Evolutionary conservation across 2,329 filamentous ascomycete genomes (phyloP), one percentile per base, ranked within the genome.

Genomic region (Hymenoscyphus fructigenus): DNA sequence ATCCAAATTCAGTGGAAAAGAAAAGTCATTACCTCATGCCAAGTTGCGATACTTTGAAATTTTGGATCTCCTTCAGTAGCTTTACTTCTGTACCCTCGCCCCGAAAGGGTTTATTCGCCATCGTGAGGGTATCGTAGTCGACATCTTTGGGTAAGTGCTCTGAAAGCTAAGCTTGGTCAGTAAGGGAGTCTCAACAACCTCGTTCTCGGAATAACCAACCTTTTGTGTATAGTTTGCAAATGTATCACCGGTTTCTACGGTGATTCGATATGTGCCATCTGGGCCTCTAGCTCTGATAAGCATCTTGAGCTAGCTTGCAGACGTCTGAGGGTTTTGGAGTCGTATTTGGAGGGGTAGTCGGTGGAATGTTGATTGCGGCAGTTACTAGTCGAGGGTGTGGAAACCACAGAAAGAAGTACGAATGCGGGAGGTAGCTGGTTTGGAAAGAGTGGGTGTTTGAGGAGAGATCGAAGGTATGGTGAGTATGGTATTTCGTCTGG

Each of bases 201-300:
- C 47, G 9, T 34, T 17, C 56, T 59, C 17, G 20, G 59, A 34
- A 26, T 14, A 17, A 50, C 36, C 55, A 75, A 87, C 85, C 79
- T 83, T 79, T 29, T 79, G 76, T 36, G 82, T 84, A 53, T 89
- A 79, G n/a, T 85, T 79, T 53, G 80, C 81, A 76, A 98, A 97
- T 0, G 88, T 88, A 68, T 91, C 88, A 53, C 85, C 83, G 60
- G 89, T 85, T 72, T 93, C 88, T 71, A 96, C 86, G 60, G 84
- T 91, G 73, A 98, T 83, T 72, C 95, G 90, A 78, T 93, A 89
- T 83, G 95, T 95, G 81, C 95, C 95, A 81, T 97, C 93, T 69
- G 91, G 92, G 76, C 93, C 93, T 74, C 93, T 89, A 7, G 57
- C 62, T 26, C 62, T 57, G 29, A 64, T 72, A 97, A 91, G 55